phyloP scores from a whole-genome alignment of 73 alveolate species.

The Paramecium primaurelia region DNA sequence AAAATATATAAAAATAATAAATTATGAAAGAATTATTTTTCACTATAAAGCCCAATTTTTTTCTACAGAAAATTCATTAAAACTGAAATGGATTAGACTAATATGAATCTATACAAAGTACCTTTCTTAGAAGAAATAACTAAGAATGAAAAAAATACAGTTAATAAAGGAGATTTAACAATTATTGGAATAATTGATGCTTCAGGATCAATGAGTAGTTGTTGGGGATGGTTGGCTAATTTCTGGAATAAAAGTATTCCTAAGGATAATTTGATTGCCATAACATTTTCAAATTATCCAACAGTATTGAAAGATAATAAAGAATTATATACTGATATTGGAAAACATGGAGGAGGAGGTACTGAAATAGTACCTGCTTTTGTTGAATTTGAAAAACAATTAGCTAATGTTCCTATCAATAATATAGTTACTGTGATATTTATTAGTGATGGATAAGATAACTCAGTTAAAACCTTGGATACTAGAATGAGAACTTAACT shows the following conservation, averaged over 20 bases:
- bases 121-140: background rate
- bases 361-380: conserved; percentile 56
- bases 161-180: background rate
- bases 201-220: conserved; percentile 48
- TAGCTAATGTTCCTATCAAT: background rate
- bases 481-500: background rate
- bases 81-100: background rate
- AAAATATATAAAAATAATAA: too few relatives aligned
- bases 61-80: background rate
- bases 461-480: conserved; percentile 9
- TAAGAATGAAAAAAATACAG: background rate
- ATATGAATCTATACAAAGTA: background rate
- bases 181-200: conserved; percentile 56
- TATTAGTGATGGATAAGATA: conserved; percentile 53
- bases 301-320: background rate
- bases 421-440: conserved; percentile 19
- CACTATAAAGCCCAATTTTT: background rate
- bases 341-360: conserved; percentile 42
- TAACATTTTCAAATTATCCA: conserved; percentile 24
- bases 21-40: background rate
- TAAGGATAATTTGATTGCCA: background rate
- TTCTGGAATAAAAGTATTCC: conserved; percentile 49
- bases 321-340: background rate
- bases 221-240: conserved; percentile 54
- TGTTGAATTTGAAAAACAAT: background rate